Percentiles rank a stretch among this genome's conserved stretches.
Evolutionary conservation across 768 basidiomycete species (phyloP).

Genomic region (Inosperma sp.): DNA sequence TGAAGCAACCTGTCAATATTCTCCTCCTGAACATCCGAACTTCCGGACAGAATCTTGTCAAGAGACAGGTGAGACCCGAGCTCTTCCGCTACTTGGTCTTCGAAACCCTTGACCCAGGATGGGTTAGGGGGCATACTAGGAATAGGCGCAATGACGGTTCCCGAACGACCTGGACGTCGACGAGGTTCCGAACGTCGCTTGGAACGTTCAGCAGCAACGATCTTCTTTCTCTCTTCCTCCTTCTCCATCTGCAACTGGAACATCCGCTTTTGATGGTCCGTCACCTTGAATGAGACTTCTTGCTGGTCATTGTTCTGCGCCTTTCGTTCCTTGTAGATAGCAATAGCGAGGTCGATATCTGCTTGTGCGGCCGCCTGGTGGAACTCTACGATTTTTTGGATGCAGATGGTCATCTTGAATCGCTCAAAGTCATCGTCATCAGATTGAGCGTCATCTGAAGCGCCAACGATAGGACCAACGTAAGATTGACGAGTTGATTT

Average conservation of each 20-base stretch:
- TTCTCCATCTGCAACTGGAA: conserved; percentile 40
- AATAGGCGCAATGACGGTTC: conserved; percentile 19
- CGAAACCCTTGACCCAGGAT: conserved; percentile 16
- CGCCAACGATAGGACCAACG: conserved; percentile 33
- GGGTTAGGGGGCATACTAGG: conserved; percentile 19
- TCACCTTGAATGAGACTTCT: conserved; percentile 29
- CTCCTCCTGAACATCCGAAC: conserved; percentile 11
- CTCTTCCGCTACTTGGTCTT: conserved; percentile 9
- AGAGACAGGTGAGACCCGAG: conserved; percentile 15
- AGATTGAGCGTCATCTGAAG: conserved; percentile 27
- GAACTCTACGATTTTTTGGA: conserved; percentile 48
- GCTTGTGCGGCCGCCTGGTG: conserved; percentile 41
- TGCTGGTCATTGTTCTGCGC: conserved; percentile 28
- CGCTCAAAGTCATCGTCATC: conserved; percentile 38
- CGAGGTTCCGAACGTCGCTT: conserved; percentile 29
- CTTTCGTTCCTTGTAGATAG: conserved; percentile 34
- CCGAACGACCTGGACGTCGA: conserved; percentile 10
- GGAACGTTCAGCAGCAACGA: conserved; percentile 37
- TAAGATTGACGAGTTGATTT: conserved; percentile 28
- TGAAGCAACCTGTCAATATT: conserved; percentile 15
- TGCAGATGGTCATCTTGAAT: conserved; percentile 43
- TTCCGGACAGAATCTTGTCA: conserved; percentile 12
- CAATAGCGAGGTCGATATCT: conserved; percentile 39
- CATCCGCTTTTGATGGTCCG: conserved; percentile 39
- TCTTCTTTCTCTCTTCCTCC: conserved; percentile 44